phyloP scores from a whole-genome alignment of 805 yeast species.

The Hanseniaspora taiwanica region DNA sequence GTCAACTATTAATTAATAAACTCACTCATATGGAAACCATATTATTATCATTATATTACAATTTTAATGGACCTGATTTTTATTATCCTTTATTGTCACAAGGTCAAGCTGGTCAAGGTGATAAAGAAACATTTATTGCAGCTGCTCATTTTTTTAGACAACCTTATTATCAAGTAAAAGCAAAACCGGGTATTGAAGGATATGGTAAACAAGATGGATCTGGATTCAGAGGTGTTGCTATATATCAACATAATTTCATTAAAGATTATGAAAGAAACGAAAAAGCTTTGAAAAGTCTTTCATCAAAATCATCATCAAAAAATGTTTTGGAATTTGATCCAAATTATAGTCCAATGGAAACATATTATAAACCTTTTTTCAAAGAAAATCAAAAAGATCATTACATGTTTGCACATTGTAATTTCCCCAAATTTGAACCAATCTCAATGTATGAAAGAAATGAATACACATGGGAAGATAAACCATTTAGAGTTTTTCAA shows the following conservation, averaged over 20 bases:
- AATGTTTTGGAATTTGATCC: neutral
- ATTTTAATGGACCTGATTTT: constrained; percentile 49
- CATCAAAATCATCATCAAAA: neutral
- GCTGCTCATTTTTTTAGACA: constrained; percentile 43
- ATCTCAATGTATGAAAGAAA: constrained; percentile 12
- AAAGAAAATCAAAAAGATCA: constrained; percentile 7
- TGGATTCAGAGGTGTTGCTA: constrained; percentile 29
- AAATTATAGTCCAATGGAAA: too few species aligned
- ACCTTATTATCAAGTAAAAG: constrained; percentile 40
- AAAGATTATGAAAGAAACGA: constrained; percentile 31
- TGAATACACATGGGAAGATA: constrained; percentile 10
- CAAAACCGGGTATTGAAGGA: constrained; percentile 26
- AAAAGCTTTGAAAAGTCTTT: neutral
- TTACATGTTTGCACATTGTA: constrained; percentile 26
- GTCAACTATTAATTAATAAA: constrained; percentile 53
- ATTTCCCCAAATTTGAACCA: constrained; percentile 27
- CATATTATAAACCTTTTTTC: constrained; percentile 3
- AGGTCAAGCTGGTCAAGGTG: constrained; percentile 70
- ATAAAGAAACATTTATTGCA: constrained; percentile 61
- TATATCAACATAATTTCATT: constrained; percentile 31
- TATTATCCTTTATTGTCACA: constrained; percentile 59
- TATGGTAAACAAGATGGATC: constrained; percentile 14
- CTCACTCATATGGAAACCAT: constrained; percentile 44
- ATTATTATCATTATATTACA: constrained; percentile 49
- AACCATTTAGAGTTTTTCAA: constrained; percentile 15